Conservation (phyloP, 768 basidiomycete genomes). For the Clitopilus passeckerianus region DNA sequence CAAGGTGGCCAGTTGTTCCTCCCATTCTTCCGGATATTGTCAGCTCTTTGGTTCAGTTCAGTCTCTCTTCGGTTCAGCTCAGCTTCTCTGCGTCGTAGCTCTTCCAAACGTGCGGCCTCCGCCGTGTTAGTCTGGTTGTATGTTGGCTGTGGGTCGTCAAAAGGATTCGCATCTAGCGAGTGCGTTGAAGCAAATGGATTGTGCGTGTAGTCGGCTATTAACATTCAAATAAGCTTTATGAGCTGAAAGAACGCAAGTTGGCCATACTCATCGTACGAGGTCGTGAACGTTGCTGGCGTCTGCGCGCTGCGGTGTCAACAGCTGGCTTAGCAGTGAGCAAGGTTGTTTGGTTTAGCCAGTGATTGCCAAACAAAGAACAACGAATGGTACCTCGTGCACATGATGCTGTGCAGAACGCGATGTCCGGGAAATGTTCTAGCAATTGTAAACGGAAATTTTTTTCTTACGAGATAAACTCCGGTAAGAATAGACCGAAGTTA, state of each 20-base stretch:
- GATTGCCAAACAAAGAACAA: neutral
- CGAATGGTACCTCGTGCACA: neutral
- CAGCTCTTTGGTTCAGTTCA: conserved; percentile 64
- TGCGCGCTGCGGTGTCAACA: neutral
- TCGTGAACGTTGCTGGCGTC: conserved; percentile 12
- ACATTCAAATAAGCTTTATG: neutral
- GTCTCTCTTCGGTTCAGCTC: conserved; percentile 78
- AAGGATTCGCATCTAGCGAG: conserved; percentile 85
- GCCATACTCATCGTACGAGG: conserved; percentile 26
- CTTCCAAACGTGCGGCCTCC: conserved; percentile 46
- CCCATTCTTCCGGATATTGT: conserved; percentile 68
- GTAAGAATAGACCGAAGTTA: neutral
- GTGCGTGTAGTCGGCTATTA: conserved; percentile 38
- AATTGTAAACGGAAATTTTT: neutral
- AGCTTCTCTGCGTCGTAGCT: conserved; percentile 72
- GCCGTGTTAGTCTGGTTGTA: conserved; percentile 22
- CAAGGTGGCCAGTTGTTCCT: conserved; percentile 94
- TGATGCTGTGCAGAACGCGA: neutral
- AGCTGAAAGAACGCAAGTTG: conserved; percentile 4
- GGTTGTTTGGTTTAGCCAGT: neutral
- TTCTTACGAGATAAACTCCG: neutral
- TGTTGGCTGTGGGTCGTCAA: conserved; percentile 71
- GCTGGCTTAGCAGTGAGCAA: neutral
- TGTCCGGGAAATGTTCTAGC: no score
- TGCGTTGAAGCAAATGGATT: conserved; percentile 85